phyloP scores from a whole-genome alignment of 345 rosid species.

The Sonneratia alba region DNA sequence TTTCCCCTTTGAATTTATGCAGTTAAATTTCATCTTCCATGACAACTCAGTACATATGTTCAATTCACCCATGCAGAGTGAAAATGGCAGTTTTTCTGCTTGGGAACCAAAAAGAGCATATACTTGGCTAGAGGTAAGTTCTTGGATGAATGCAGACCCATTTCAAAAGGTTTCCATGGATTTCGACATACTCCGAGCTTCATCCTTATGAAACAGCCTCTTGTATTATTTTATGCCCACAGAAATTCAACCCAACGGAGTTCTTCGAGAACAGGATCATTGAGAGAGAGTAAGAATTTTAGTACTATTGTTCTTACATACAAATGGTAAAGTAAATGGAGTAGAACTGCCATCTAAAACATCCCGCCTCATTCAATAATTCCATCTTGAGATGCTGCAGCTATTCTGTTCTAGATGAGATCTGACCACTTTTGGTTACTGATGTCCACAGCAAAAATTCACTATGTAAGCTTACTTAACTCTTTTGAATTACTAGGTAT shows the following conservation, averaged over 20 bases:
- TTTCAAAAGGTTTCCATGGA: background rate
- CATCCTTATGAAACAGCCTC: background rate
- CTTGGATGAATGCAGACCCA: background rate
- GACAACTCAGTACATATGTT: background rate
- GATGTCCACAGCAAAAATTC: background rate
- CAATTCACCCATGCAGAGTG: constrained; percentile 17
- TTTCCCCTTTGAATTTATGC: background rate
- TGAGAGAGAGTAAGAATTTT: constrained; percentile 38
- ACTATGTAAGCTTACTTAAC: too few relatives aligned
- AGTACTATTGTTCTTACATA: too few relatives aligned
- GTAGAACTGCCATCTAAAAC: too few relatives aligned
- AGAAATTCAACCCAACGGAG: constrained; percentile 45
- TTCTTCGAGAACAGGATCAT: constrained; percentile 37
- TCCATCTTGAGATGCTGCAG: background rate
- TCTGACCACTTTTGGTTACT: background rate
- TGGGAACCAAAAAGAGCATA: constrained; percentile 46
- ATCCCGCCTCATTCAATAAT: background rate
- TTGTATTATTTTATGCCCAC: too few relatives aligned
- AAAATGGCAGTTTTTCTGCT: constrained; percentile 39
- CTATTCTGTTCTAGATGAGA: too few relatives aligned
- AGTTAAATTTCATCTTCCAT: background rate
- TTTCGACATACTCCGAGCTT: background rate
- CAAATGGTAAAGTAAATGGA: too few relatives aligned
- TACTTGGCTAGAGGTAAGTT: constrained; percentile 39
- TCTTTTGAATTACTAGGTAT: constrained; percentile 18